Conservation (phyloP, 2,329 filamentous ascomycete species). For the Knufia petricola region DNA sequence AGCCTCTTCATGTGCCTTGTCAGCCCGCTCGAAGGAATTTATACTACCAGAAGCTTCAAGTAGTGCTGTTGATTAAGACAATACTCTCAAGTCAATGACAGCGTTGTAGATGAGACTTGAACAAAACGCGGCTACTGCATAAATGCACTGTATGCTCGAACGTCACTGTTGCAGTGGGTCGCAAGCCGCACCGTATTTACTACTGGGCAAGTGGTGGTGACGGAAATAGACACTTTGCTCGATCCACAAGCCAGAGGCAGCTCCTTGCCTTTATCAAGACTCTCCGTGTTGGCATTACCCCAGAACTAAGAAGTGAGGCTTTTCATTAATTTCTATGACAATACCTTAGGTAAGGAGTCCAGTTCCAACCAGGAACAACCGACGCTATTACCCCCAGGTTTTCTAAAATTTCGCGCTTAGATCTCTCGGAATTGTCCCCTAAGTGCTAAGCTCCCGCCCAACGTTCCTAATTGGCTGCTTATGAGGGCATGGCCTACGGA, state of each 20-base stretch:
- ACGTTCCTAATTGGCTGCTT: not conserved
- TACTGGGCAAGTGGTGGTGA: too few relatives aligned
- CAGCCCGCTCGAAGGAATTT: too few relatives aligned
- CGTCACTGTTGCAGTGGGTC: too few relatives aligned
- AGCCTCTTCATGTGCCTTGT: too few relatives aligned
- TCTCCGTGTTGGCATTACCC: not conserved
- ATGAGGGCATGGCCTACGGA: not conserved
- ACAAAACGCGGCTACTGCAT: too few relatives aligned
- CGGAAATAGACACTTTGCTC: not conserved
- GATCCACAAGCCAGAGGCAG: not conserved
- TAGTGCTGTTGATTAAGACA: too few relatives aligned
- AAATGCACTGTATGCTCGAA: too few relatives aligned
- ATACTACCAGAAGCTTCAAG: too few relatives aligned
- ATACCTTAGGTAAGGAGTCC: not conserved
- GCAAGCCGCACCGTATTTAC: too few relatives aligned
- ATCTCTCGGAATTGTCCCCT: not conserved
- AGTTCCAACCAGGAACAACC: not conserved
- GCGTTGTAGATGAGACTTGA: too few relatives aligned
- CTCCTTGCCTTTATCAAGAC: not conserved
- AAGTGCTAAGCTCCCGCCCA: not conserved
- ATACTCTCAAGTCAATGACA: too few relatives aligned
- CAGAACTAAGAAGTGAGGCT: not conserved
- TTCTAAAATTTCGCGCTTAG: not conserved
- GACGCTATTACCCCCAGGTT: slow-evolving; percentile 8
- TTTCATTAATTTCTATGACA: not conserved